Base-by-base conservation (phyloP, 148 eudicot species). In the Rhododendron mucronatum region DNA sequence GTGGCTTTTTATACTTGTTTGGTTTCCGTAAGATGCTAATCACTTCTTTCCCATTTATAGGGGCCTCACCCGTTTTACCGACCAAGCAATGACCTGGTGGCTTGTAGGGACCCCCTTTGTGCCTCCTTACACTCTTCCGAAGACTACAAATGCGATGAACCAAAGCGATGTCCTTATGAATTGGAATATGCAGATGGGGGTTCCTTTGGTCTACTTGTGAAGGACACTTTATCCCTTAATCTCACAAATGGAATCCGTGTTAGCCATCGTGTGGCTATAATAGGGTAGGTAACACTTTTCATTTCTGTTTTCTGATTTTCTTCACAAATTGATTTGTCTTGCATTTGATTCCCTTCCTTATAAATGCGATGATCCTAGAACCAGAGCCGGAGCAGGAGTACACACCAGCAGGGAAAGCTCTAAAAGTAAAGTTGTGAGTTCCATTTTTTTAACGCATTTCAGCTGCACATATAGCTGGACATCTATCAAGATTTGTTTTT, bases 101-200 rank as follows among this genome's bases (percentile, higher is more conserved):
- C 85, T 37, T 94, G 95, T 73, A 93, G 88, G 87, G 98, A 97
- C 79, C 95, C 96, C n/a, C 89, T 97, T 18, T 95, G 99, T 86
- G 93, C 94, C 18, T 89, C 98, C 28, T 90, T 97, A 55, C 99
- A 95, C 84, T 82, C 88, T 28, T 87, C 94, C 3, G 90, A 86
- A 28, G 91, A 93, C 57, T 91, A 97, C 87, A 90, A 53, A 79
- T 92, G 93, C 47, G 98, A 97, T 63, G 90, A 88, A 89, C 96
- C 94, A 20, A 92, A 91, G 53, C 99, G 93, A 86, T 97, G 99
- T 86, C 98, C 95, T 86, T 97, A 97, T 65, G 95, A 93, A 83
- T 92, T 97, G 55, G 98, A 94, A 90, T 97, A 97, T 76, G 98
- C 99, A 44, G 98, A 95, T 83, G 98, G 98, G 98, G 83, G 98